Conservation (phyloP, 1,284 basidiomycete species). For the Phlebopus sp. region DNA sequence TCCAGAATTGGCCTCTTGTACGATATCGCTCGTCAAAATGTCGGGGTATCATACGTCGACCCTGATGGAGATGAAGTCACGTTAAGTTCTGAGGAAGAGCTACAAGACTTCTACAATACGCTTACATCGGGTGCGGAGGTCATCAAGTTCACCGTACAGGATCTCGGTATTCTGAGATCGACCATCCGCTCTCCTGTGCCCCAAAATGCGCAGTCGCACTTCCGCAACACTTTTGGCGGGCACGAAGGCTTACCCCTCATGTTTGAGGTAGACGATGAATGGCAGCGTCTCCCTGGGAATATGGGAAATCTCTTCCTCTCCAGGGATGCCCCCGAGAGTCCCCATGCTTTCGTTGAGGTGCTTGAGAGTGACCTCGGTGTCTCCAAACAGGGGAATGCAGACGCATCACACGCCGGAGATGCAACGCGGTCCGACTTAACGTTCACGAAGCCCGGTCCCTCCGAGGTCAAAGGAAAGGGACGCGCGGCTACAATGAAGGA, state of each 20-base stretch:
- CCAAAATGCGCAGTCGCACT: constrained; percentile 34
- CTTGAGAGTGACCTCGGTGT: constrained; percentile 47
- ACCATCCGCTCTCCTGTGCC: constrained; percentile 26
- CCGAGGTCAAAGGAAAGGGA: constrained; percentile 54
- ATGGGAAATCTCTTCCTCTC: constrained; percentile 36
- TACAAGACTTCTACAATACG: constrained; percentile 38
- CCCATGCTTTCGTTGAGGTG: constrained; percentile 65
- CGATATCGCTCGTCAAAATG: constrained; percentile 49
- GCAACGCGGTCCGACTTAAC: constrained; percentile 22
- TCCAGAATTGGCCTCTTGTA: constrained; percentile 54
- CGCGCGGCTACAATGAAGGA: constrained; percentile 36
- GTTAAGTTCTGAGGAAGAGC: constrained; percentile 65
- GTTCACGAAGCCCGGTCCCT: constrained; percentile 17
- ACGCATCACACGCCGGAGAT: constrained; percentile 12
- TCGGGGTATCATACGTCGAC: constrained; percentile 70
- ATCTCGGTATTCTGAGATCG: constrained; percentile 46
- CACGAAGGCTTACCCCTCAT: constrained; percentile 36
- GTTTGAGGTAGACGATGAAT: constrained; percentile 63
- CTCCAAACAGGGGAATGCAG: constrained; percentile 21
- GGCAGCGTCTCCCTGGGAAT: constrained; percentile 51
- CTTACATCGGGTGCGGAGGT: constrained; percentile 16
- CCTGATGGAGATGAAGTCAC: constrained; percentile 69
- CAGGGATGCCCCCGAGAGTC: constrained; percentile 34
- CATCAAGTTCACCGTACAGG: constrained; percentile 62
- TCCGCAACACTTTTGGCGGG: constrained; percentile 57